Base-by-base conservation (phyloP, 2,329 filamentous ascomycete genomes). In the Trichophaea hybrida region DNA sequence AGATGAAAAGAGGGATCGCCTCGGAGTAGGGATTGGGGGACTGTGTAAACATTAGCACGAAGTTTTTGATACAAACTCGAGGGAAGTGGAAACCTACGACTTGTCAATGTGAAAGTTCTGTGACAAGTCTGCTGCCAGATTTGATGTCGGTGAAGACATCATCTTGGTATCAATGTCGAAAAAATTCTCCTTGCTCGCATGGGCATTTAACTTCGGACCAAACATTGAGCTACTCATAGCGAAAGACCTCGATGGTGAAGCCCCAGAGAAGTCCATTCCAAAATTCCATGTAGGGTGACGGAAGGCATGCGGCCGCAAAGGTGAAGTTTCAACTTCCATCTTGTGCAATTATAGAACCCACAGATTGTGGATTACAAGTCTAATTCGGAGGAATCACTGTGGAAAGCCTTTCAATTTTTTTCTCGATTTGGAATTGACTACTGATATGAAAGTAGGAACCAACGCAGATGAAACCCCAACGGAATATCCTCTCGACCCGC, bases 91-190 rank as follows among this genome's bases (percentile, higher is more conserved):
- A 55, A 55, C 79, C 67, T 77, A 96, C 91, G 90, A 96, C 70
- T 85, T 88, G 73, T 96, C 90, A 72, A 97, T 86, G 71, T 91
- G 86, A 72, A 97, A 94, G 76, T 97, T 98, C 71, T 95, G 89
- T 60, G 90, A 96, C 68, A 97, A 79, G 74, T 98, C 93, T 63
- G 89, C 90, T 46, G 90, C 91, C 67, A 98, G 76, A 70, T 88
- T 94, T 56, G 88, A 83, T 38, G 89, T 90, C 5, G 93, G 93
- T 59, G 93, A 98, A 17, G 90, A 94, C 53, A 88, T 88, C 67
- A 82, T 82, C 69, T 88, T 77, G 57, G 60, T 52, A 71, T 87
- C 89, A 68, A 86, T 73, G 69, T 79, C 83, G 75, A 97, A 94
- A 67, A 80, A 74, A 70, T 83, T 74, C 72, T 83, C 79, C 77